Conservation (phyloP, 495 filamentous ascomycete species). For the Lasiosphaeria miniovina region DNA sequence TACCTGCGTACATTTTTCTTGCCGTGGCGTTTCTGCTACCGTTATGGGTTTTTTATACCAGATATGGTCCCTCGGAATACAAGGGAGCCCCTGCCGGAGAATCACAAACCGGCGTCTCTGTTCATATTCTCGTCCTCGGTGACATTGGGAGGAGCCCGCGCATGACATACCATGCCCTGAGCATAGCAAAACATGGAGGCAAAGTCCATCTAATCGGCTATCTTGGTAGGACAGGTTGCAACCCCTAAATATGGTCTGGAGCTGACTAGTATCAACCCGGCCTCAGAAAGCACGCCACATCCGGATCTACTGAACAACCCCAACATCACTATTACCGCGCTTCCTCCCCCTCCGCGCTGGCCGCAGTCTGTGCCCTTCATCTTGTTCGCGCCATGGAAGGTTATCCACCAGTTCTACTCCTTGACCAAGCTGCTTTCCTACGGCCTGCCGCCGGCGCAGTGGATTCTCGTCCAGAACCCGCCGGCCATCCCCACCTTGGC, state of each 20-base stretch:
- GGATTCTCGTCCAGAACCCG: conserved; percentile 91
- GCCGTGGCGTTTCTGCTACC: conserved; percentile 3
- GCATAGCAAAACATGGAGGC: conserved; percentile 79
- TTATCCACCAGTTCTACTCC: conserved; percentile 71
- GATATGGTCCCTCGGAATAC: conserved; percentile 20
- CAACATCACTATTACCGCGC: conserved; percentile 54
- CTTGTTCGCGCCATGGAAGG: conserved; percentile 79
- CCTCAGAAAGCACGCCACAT: conserved; percentile 53
- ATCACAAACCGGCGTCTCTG: conserved; percentile 36
- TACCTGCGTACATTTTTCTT: conserved; percentile 8
- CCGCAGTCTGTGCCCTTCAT: conserved; percentile 53
- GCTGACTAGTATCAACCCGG: conserved; percentile 22
- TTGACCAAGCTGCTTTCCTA: conserved; percentile 73
- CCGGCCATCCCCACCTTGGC: conserved; percentile 89
- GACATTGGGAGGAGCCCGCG: conserved; percentile 95
- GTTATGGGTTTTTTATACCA: conserved; percentile 6
- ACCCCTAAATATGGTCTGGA: not conserved
- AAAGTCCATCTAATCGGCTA: conserved; percentile 87
- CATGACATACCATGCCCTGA: conserved; percentile 98
- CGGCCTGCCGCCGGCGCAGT: conserved; percentile 64
- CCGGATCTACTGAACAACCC: conserved; percentile 66
- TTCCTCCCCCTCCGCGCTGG: conserved; percentile 30
- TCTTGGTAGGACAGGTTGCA: conserved; percentile 52
- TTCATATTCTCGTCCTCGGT: conserved; percentile 92
- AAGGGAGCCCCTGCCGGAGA: conserved; percentile 20